Evolutionary conservation across 2,329 filamentous ascomycete genomes (phyloP).

Genomic region (Cordyceps javanica): DNA sequence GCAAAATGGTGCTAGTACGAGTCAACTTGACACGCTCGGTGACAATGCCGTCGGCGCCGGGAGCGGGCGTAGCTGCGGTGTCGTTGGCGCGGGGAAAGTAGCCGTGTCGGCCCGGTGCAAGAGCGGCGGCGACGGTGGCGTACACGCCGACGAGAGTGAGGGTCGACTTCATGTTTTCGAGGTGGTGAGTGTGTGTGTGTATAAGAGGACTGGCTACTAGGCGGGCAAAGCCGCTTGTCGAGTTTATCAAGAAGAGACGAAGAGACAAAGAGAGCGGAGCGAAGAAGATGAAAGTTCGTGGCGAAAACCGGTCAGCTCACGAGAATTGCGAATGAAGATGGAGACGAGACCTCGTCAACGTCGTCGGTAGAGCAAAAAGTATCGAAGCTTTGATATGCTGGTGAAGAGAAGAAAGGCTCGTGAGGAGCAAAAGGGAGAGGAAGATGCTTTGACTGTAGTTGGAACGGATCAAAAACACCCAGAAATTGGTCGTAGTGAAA

Average conservation of each 20-base stretch:
- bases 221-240: conserved; percentile 3
- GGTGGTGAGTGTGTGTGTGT: too few species aligned
- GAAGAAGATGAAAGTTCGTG: conserved; percentile 10
- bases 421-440: too few species aligned
- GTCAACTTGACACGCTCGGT: conserved; percentile 47
- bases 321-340: conserved; percentile 9
- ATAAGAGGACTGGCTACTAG: conserved; percentile 18
- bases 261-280: background rate
- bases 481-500: conserved; percentile 3
- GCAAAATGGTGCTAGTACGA: conserved; percentile 51
- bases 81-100: conserved; percentile 16
- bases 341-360: conserved; percentile 3
- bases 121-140: conserved; percentile 38
- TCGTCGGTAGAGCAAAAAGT: too few species aligned
- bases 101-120: conserved; percentile 16
- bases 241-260: background rate
- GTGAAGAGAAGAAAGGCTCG: conserved; percentile 9
- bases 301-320: conserved; percentile 15
- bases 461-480: conserved; percentile 11
- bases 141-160: conserved; percentile 38
- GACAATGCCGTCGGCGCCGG: conserved; percentile 21
- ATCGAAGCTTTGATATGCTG: conserved; percentile 9
- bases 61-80: conserved; percentile 13
- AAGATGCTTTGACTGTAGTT: conserved; percentile 10
- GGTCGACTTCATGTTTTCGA: conserved; percentile 47